phyloP scores from a whole-genome alignment of 371 early-diverging fungal genomes.

The Massospora cicadina region DNA sequence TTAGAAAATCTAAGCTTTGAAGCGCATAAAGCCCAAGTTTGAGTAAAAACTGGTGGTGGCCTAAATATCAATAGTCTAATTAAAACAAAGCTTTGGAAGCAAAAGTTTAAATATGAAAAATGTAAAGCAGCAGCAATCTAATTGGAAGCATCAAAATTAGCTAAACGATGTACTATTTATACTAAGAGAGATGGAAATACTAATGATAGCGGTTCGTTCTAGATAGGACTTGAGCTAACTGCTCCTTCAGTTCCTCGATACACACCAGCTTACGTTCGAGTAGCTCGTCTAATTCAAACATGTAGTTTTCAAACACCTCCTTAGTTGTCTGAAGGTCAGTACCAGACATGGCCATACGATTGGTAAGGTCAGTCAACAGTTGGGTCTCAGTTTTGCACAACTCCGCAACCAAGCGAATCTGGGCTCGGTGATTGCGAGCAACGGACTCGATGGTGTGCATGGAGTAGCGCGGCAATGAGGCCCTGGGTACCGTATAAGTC shows the following conservation, averaged over 20 bases:
- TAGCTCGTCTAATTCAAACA: conserved; percentile 34
- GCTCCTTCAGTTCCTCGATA: conserved; percentile 23
- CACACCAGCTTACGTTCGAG: conserved; percentile 27
- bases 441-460: conserved; percentile 37
- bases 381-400: conserved; percentile 55
- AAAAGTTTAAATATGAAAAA: too few relatives aligned
- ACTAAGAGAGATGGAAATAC: too few relatives aligned
- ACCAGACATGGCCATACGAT: conserved; percentile 12
- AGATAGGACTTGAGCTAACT: conserved; percentile 14
- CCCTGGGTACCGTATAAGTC: conserved; percentile 2
- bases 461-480: conserved; percentile 11
- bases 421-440: conserved; percentile 50
- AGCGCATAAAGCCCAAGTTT: too few relatives aligned
- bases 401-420: conserved; percentile 59
- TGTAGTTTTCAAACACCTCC: conserved; percentile 22
- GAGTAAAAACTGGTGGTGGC: too few relatives aligned
- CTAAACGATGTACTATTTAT: too few relatives aligned
- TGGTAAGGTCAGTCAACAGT: conserved; percentile 48
- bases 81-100: too few relatives aligned
- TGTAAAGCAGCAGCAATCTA: too few relatives aligned
- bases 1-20: too few relatives aligned
- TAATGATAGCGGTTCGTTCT: neutral
- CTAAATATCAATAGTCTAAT: too few relatives aligned
- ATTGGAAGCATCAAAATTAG: too few relatives aligned
- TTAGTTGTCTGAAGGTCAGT: conserved; percentile 21